Base-by-base conservation (phyloP, 768 basidiomycete species). In the Suillus decipiens region DNA sequence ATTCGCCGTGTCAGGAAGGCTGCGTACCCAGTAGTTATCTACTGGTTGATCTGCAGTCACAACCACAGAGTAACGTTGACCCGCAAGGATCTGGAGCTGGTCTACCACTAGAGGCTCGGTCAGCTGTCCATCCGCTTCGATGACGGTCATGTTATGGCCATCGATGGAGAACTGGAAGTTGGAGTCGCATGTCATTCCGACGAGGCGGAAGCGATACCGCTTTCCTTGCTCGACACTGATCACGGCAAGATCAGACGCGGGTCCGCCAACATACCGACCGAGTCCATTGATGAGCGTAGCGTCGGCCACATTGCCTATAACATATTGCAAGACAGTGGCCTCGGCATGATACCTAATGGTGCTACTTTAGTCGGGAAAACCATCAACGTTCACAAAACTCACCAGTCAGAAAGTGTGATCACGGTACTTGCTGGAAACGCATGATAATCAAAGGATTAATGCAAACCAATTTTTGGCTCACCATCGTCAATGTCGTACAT, bases 1-100 rank as follows among this genome's bases (percentile, higher is more conserved):
- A 22, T 61, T 68, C 9, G 67, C 53, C 5, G 66, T 17, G 10
- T 17, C 69, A 2, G 80, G 76, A 17, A 71, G 31, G 1, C 80
- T 78, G 19, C 81, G 79, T 36, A 86, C 77, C 83, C 84, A 88
- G 72, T 87, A 64, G 63, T 79, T 79, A 33, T 63, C 73, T 0
- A 75, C 65, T 0, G 70, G 41, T 48, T 77, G 74, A 54, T 77
- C 68, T n/a, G 76, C 77, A 5, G 61, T 62, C n/a, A 75, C 65
- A 45, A 76, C 62, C 31, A 75, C 67, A 22, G 73, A 75, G 60
- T 74, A 76, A 19, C 75, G 64, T 45, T 75, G 74, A 59, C 65
- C 80, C 11, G 78, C 78, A 55, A 72, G 75, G 58, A 82, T 73
- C 5, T 78, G 70, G 22, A 80, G 69, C 24, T 70, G 71, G 61